A percentile compares a stretch with the other conserved stretches of the same genome.
Conservation (phyloP, 2,329 filamentous ascomycete genomes). For the Fusarium aywerte region DNA sequence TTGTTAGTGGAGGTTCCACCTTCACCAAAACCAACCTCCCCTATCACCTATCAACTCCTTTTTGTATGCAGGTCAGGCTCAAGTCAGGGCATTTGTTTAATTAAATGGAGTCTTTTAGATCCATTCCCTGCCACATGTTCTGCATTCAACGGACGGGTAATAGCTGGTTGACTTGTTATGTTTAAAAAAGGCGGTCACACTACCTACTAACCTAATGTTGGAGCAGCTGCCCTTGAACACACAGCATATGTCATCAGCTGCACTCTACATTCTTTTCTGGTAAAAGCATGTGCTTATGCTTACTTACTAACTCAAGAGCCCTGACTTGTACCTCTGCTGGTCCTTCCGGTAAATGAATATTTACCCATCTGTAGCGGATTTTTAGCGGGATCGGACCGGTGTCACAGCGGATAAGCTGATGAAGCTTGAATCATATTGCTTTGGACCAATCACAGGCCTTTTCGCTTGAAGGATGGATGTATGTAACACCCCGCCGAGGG, state of each 20-base stretch:
- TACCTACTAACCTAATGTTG: not conserved
- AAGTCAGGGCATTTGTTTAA: slow-evolving; percentile 11
- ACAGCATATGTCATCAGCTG: slow-evolving; percentile 6
- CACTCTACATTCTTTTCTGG: not conserved
- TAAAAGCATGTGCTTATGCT: not conserved
- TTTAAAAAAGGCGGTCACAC: slow-evolving; percentile 30
- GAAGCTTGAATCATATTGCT: slow-evolving; percentile 24
- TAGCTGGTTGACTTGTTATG: slow-evolving; percentile 4
- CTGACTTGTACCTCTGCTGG: not conserved
- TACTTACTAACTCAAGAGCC: not conserved
- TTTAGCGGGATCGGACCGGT: slow-evolving; percentile 29
- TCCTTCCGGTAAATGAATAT: too few species aligned
- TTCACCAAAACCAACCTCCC: slow-evolving; percentile 14
- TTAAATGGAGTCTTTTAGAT: slow-evolving; percentile 6
- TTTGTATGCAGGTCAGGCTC: slow-evolving; percentile 17
- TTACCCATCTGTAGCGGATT: not conserved
- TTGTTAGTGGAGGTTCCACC: slow-evolving; percentile 21
- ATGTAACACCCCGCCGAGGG: slow-evolving; percentile 38
- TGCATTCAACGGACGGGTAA: slow-evolving; percentile 3
- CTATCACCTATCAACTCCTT: slow-evolving; percentile 20
- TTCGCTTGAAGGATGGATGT: slow-evolving; percentile 13
- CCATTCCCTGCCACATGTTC: slow-evolving; percentile 26
- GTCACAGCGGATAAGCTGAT: slow-evolving; percentile 20
- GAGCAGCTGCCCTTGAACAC: slow-evolving; percentile 6
- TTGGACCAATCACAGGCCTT: slow-evolving; percentile 26